Conservation (phyloP, 2,329 filamentous ascomycete species). For the Aspergillus melleus region DNA sequence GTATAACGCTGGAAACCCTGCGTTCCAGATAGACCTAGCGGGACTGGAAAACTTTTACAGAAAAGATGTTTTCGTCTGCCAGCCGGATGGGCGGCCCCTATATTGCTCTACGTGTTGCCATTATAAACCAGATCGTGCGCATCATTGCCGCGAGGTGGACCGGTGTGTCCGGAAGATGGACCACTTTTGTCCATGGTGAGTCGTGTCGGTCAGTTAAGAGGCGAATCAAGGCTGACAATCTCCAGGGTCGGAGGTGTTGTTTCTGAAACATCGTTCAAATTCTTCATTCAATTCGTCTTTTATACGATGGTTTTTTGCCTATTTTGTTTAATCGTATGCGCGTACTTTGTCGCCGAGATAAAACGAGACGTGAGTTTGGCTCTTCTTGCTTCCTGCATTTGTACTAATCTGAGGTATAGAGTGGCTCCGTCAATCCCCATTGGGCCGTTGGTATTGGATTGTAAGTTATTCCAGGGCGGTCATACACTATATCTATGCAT, state of each 20-base stretch:
- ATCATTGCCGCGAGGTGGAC: slow-evolving; percentile 80
- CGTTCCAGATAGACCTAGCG: slow-evolving; percentile 57
- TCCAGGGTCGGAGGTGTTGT: slow-evolving; percentile 86
- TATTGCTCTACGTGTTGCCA: slow-evolving; percentile 84
- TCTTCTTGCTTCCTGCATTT: neutral
- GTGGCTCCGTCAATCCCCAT: slow-evolving; percentile 53
- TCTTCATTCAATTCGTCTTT: slow-evolving; percentile 82
- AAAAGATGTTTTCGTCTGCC: slow-evolving; percentile 80
- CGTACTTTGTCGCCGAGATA: slow-evolving; percentile 62
- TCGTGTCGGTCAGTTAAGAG: neutral
- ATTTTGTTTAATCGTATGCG: slow-evolving; percentile 63
- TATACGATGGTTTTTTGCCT: slow-evolving; percentile 70
- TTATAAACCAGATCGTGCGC: slow-evolving; percentile 84
- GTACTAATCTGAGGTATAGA: slow-evolving; percentile 27
- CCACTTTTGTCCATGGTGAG: slow-evolving; percentile 83
- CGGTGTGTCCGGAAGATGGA: slow-evolving; percentile 90
- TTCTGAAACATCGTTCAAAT: slow-evolving; percentile 83
- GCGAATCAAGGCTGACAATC: slow-evolving; percentile 11
- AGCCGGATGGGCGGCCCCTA: slow-evolving; percentile 76
- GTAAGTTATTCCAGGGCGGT: slow-evolving; percentile 32
- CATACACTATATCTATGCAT: neutral
- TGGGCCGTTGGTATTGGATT: slow-evolving; percentile 68
- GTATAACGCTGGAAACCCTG: slow-evolving; percentile 23
- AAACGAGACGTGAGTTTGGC: slow-evolving; percentile 41
- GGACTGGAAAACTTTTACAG: slow-evolving; percentile 76